phyloP scores from a whole-genome alignment of 257 asterid species.

The Solanum appendiculatum region DNA sequence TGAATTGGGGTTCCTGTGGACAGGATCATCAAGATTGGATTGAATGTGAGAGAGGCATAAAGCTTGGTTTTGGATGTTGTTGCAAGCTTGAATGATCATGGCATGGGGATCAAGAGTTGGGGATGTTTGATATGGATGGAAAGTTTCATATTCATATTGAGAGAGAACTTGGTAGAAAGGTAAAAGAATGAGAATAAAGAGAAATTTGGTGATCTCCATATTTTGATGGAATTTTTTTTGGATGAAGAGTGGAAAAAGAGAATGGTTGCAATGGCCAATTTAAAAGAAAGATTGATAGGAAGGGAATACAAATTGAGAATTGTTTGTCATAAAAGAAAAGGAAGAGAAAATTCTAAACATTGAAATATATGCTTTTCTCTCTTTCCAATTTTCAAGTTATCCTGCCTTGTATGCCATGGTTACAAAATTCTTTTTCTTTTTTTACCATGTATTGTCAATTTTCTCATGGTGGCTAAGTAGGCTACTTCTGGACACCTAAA shows the following conservation, averaged over 20 bases:
- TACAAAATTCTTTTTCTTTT: background rate
- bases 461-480: background rate
- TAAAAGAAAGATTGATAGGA: constrained; percentile 1
- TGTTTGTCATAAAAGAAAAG: constrained; percentile 39
- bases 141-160: constrained; percentile 25
- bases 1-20: constrained; percentile 15
- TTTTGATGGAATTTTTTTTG: background rate
- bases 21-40: constrained; percentile 15
- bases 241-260: background rate
- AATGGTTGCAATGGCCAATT: background rate
- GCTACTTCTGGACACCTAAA: background rate
- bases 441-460: background rate
- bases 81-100: constrained; percentile 55
- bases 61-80: constrained; percentile 30
- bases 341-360: constrained; percentile 20
- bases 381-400: constrained; percentile 26
- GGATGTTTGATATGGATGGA: constrained; percentile 11
- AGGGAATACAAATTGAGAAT: constrained; percentile 8
- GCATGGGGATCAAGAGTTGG: constrained; percentile 25
- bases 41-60: constrained; percentile 48
- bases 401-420: constrained; percentile 32
- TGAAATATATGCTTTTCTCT: constrained; percentile 18
- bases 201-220: constrained; percentile 16
- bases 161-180: constrained; percentile 23
- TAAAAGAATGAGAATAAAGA: constrained; percentile 14